phyloP scores from a whole-genome alignment of 1,139 yeast species.

The Blastobotrys petasosporus region DNA sequence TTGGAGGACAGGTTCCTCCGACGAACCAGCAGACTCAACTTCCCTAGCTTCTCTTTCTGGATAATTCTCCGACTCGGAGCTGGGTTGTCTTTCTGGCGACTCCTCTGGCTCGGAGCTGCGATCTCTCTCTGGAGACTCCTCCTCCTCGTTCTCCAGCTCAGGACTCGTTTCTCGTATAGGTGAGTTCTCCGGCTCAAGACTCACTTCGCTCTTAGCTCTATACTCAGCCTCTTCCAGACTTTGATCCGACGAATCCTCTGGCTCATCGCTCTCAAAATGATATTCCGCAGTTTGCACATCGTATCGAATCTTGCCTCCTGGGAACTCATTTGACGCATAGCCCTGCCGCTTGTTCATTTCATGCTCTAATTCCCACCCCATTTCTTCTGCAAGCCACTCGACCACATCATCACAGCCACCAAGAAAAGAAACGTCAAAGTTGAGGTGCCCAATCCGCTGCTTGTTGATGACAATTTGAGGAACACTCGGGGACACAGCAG shows the following conservation, averaged over 20 bases:
- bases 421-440: conserved; percentile 72
- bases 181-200: too few relatives aligned
- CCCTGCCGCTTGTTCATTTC: conserved; percentile 33
- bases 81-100: too few relatives aligned
- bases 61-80: too few relatives aligned
- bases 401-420: conserved; percentile 91
- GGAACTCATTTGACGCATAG: conserved; percentile 13
- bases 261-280: conserved; percentile 13
- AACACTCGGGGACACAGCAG: conserved; percentile 57
- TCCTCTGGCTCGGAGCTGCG: too few relatives aligned
- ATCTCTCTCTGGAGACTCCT: too few relatives aligned
- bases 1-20: too few relatives aligned
- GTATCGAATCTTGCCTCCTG: conserved; percentile 22
- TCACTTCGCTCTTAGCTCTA: too few relatives aligned
- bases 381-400: conserved; percentile 50
- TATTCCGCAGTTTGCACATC: conserved; percentile 23
- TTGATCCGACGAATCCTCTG: neutral
- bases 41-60: too few relatives aligned
- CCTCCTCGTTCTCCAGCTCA: too few relatives aligned
- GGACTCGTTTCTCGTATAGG: too few relatives aligned
- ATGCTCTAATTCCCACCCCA: conserved; percentile 69
- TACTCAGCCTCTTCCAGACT: too few relatives aligned
- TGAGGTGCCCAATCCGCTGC: conserved; percentile 71
- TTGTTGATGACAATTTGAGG: conserved; percentile 83
- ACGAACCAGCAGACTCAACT: too few relatives aligned